A percentile compares a stretch with the other conserved stretches of the same genome.
Conservation (phyloP, 192 early-diverging fungal genomes). For the Gorgonomyces haynaldii region DNA sequence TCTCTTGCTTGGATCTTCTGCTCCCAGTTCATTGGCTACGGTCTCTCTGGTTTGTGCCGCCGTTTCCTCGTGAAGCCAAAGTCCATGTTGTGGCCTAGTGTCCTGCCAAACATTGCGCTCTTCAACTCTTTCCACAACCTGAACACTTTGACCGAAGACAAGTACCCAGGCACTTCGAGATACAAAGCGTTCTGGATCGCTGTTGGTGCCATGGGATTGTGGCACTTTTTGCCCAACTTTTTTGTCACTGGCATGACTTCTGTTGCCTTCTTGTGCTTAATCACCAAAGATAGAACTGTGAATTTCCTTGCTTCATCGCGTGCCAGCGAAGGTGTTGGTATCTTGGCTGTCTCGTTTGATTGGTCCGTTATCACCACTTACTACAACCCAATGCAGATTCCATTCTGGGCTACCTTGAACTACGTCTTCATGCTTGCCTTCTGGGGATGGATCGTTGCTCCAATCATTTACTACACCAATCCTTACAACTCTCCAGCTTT, state of each 20-base stretch:
- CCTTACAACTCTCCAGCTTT: background rate
- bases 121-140: constrained; percentile 65
- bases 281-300: background rate
- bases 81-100: constrained; percentile 70
- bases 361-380: constrained; percentile 27
- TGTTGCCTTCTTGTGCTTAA: constrained; percentile 26
- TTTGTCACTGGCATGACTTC: constrained; percentile 38
- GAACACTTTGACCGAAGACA: background rate
- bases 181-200: constrained; percentile 50
- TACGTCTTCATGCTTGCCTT: constrained; percentile 16
- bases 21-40: constrained; percentile 46
- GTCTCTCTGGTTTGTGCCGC: constrained; percentile 51
- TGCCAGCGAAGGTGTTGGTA: constrained; percentile 34
- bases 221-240: constrained; percentile 48
- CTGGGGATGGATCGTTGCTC: constrained; percentile 40
- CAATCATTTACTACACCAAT: constrained; percentile 18
- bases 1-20: constrained; percentile 24
- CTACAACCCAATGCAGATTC: constrained; percentile 7
- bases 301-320: constrained; percentile 12
- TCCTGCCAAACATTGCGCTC: constrained; percentile 58
- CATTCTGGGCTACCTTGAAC: constrained; percentile 18
- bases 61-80: constrained; percentile 65
- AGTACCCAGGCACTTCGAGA: constrained; percentile 20
- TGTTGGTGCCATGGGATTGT: constrained; percentile 36
- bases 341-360: constrained; percentile 48